Percentiles rank a stretch among this genome's conserved stretches.
phyloP scores from a whole-genome alignment of 192 early-diverging fungal species.

The Chytriomyces sp. region DNA sequence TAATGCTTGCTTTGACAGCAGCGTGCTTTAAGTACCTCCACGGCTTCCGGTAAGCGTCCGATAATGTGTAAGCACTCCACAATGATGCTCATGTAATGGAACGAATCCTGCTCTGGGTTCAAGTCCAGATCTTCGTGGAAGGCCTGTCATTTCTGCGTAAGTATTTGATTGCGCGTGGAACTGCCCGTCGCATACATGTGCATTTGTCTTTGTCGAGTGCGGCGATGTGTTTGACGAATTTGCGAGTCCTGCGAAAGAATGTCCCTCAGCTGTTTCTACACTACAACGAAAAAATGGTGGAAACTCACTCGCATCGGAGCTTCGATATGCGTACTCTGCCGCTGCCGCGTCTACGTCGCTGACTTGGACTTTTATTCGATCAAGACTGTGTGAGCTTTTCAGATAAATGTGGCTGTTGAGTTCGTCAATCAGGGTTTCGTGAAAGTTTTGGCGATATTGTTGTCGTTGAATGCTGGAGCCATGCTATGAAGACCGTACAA shows the following conservation, averaged over 20 bases:
- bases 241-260: too few relatives aligned
- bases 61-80: conserved; percentile 52
- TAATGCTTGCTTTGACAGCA: background rate
- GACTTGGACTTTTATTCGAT: conserved; percentile 38
- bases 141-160: background rate
- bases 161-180: too few relatives aligned
- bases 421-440: conserved; percentile 61
- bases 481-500: conserved; percentile 8
- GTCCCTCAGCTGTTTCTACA: too few relatives aligned
- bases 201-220: too few relatives aligned
- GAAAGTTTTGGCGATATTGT: conserved; percentile 39
- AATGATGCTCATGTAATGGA: conserved; percentile 52
- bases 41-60: conserved; percentile 49
- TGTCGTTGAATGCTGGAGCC: conserved; percentile 5
- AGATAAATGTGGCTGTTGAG: conserved; percentile 64
- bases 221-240: too few relatives aligned
- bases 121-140: conserved; percentile 54
- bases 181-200: too few relatives aligned
- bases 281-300: too few relatives aligned
- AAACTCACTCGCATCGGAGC: background rate
- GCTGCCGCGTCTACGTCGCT: background rate
- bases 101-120: conserved; percentile 62
- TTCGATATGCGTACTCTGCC: background rate
- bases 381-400: conserved; percentile 54
- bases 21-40: conserved; percentile 44